phyloP scores from a whole-genome alignment of 176 grass and related monocot genomes.

The Elymus sibiricus region DNA sequence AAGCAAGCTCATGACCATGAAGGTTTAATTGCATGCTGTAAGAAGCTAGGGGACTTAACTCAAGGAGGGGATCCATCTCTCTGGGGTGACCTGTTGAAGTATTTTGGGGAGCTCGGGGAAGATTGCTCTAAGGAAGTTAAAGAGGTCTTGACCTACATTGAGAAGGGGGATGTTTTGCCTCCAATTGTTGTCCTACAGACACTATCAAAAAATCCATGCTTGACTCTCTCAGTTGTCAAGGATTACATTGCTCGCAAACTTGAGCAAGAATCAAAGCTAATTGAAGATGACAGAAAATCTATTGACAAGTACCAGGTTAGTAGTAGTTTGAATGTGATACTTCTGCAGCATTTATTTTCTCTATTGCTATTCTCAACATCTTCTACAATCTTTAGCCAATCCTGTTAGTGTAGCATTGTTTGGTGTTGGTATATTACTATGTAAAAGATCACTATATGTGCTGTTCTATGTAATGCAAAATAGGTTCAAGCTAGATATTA shows the following conservation, averaged over 20 bases:
- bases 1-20: constrained; percentile 94
- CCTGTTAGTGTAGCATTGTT: constrained; percentile 10
- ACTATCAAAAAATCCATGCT: constrained; percentile 77
- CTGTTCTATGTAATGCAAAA: not conserved
- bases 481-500: not conserved
- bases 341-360: not conserved
- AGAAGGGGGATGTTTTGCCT: constrained; percentile 90
- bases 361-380: not conserved
- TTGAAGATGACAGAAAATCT: constrained; percentile 84
- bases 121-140: constrained; percentile 98
- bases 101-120: constrained; percentile 89
- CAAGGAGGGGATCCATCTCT: constrained; percentile 84
- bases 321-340: not conserved
- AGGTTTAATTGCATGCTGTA: constrained; percentile 94
- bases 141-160: constrained; percentile 89
- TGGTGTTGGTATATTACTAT: not conserved
- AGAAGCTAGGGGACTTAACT: constrained; percentile 86
- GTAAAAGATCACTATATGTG: not conserved
- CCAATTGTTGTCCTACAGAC: constrained; percentile 89
- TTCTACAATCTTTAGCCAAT: not conserved
- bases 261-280: constrained; percentile 93
- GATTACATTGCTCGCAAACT: constrained; percentile 95
- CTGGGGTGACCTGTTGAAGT: constrained; percentile 92
- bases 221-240: constrained; percentile 89
- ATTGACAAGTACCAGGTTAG: constrained; percentile 97